Conservation (phyloP, 1,139 yeast species). For the Waltiozyma sp. region DNA sequence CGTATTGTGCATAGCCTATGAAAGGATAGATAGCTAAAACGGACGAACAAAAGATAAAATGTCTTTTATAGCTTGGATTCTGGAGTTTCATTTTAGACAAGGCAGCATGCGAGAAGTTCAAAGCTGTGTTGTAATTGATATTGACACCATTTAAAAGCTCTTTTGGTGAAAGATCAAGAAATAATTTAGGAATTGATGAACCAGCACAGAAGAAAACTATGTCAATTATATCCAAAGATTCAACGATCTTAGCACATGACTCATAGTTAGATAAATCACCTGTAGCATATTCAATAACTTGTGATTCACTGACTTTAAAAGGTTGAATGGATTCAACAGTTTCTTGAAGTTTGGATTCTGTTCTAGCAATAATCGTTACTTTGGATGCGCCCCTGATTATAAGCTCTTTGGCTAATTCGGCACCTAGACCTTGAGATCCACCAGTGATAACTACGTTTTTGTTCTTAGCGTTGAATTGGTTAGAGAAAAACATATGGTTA, state of each 20-base stretch:
- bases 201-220: conserved; percentile 84
- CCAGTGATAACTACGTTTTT: conserved; percentile 78
- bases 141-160: conserved; percentile 54
- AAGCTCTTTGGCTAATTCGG: conserved; percentile 56
- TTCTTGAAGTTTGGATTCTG: conserved; percentile 39
- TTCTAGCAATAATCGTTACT: conserved; percentile 70
- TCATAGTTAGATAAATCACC: conserved; percentile 61
- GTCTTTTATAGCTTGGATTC: conserved; percentile 27
- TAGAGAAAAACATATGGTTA: conserved; percentile 3
- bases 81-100: conserved; percentile 31
- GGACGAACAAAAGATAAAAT: conserved; percentile 69
- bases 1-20: conserved; percentile 85
- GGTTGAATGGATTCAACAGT: conserved; percentile 37
- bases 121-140: conserved; percentile 64
- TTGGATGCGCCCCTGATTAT: conserved; percentile 50
- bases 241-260: conserved; percentile 35
- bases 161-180: conserved; percentile 49
- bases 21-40: conserved; percentile 77
- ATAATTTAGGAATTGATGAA: conserved; percentile 68
- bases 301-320: conserved; percentile 11
- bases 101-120: conserved; percentile 57
- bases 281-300: conserved; percentile 32
- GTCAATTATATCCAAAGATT: conserved; percentile 40
- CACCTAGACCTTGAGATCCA: conserved; percentile 92
- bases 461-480: conserved; percentile 24